Conservation (phyloP, 2,329 filamentous ascomycete species). For the Fusarium sp. region DNA sequence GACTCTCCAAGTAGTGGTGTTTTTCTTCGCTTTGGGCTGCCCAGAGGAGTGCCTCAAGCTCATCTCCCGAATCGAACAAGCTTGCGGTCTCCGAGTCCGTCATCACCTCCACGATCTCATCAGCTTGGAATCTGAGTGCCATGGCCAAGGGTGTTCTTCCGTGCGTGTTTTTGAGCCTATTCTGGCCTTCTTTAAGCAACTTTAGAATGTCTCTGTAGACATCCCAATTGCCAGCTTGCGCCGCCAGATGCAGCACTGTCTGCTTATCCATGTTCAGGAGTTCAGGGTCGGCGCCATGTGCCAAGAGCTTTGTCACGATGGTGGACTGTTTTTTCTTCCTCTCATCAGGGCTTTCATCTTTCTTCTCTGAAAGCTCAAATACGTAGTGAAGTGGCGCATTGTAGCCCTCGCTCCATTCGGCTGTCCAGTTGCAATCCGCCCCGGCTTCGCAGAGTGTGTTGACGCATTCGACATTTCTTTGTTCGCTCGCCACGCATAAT, state of each 20-base stretch:
- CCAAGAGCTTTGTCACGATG: neutral
- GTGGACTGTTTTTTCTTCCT: neutral
- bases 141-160: neutral
- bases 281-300: neutral
- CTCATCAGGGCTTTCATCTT: neutral
- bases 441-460: neutral
- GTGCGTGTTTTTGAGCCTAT: neutral
- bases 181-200: neutral
- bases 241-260: neutral
- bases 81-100: neutral
- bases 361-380: neutral
- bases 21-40: neutral
- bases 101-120: neutral
- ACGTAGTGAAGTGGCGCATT: neutral
- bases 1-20: neutral
- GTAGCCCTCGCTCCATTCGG: neutral
- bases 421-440: neutral
- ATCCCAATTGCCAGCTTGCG: neutral
- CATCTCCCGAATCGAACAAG: neutral
- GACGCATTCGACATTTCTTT: neutral
- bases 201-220: neutral
- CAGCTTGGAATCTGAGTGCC: neutral
- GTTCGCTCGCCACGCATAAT: neutral
- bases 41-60: neutral
- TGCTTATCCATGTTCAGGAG: too few relatives aligned